These are phyloP conservation scores for Calocera cornea DNA, from an alignment of 768 basidiomycete species.

Conservation along the genomic window DNA sequence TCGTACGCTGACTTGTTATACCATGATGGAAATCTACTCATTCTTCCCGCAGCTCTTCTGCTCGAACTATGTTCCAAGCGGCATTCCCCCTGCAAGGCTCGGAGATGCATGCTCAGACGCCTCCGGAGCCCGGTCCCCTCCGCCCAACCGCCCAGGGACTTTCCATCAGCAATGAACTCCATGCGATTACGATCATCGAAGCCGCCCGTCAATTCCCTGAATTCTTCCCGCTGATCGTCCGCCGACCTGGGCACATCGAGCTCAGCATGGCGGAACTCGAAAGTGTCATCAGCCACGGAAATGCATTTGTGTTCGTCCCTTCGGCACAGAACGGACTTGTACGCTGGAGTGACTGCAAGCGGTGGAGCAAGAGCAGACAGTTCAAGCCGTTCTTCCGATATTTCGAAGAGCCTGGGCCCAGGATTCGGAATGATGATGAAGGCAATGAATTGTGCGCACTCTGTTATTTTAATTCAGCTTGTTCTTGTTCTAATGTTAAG, in stretches of 20 bases:
- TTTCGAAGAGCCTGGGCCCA: neutral
- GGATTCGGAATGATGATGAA: neutral
- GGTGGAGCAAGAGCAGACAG: neutral
- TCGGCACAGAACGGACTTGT: neutral
- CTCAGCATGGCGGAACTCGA: neutral
- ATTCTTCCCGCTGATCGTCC: neutral
- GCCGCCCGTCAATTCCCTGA: neutral
- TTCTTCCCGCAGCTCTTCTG: too few species aligned
- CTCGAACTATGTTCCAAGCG: too few species aligned
- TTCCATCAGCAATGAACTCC: neutral
- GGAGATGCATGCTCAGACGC: neutral
- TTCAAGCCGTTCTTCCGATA: neutral
- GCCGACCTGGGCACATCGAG: neutral
- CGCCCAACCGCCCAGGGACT: neutral
- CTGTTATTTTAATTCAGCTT: neutral
- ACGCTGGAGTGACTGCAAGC: neutral
- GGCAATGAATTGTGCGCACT: neutral
- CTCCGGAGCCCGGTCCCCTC: neutral
- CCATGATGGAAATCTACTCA: too few species aligned
- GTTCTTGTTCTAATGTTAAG: neutral
- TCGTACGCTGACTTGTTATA: too few species aligned
- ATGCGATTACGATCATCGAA: neutral
- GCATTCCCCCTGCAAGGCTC: neutral
- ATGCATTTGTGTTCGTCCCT: neutral
- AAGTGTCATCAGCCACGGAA: neutral